Base-by-base conservation (phyloP, 2,329 filamentous ascomycete genomes). In the Colletotrichum sp. region DNA sequence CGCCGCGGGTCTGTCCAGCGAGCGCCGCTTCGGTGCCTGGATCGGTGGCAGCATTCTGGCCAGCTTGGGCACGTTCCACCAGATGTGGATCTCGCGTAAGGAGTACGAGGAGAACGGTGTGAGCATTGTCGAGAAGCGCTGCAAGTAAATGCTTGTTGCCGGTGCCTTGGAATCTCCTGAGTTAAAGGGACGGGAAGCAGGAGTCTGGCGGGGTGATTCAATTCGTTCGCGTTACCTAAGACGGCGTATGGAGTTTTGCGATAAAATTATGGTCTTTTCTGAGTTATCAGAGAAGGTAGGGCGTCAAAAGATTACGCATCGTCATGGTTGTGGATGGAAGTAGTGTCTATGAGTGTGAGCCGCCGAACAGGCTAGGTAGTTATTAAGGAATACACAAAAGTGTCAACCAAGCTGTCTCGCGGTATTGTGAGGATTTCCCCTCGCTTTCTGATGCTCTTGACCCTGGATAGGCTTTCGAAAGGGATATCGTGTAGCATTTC, bases 51-150 rank as follows among this genome's bases (percentile, higher is more conserved):
- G 96, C 86, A 98, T 99, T 80, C 88, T 99, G 79, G 96, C 95
- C 8, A 98, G 96, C 85, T 86, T 99, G 86, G 98, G 98, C 12
- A 98, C 96, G 16, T 99, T 99, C 87, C 97, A 99, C 87, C 97
- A 99, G 88, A 96, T 99, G 94, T 99, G 97, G 97, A 98, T 99
- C 80, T 96, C 94, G 28, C 95, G 93, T 85, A 98, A 98, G 89
- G 97, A 99, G 88, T 99, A 98, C 81, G 96, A 98, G 78, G 98
- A 99, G 89, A 96, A 98, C 84, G 97, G 97, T 3, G 89, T 93
- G 8, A 92, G 92, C 78, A 96, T 99, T 80, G 95, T 99, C 60
- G 96, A 99, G 89, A 98, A 98, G 91, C 90, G 96, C 81, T 99
- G 96, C 90, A 98, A 98, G 88, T 99, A 87, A 62, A 57, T 26